Conservation (phyloP, 176 grass and related monocot species). For the Phragmites australis region DNA sequence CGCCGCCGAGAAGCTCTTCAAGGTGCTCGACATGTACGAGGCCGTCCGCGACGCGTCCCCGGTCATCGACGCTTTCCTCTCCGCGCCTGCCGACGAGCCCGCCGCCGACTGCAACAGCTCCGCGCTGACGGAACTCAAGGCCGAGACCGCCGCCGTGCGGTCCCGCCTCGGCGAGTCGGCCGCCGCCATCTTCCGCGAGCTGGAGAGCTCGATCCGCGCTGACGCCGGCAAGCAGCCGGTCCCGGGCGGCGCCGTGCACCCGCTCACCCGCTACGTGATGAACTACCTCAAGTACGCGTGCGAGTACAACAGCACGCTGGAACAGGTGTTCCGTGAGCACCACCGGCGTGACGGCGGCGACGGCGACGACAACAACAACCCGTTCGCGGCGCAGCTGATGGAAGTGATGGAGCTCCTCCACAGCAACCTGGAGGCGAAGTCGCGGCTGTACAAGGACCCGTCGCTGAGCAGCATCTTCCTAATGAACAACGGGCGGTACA, state of each 20-base stretch:
- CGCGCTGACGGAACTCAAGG: slow-evolving; percentile 50
- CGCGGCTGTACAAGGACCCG: slow-evolving; percentile 77
- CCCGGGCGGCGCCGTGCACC: slow-evolving; percentile 82
- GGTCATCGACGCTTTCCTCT: slow-evolving; percentile 57
- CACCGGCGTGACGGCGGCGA: not conserved
- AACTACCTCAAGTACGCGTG: slow-evolving; percentile 93
- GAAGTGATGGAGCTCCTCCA: slow-evolving; percentile 83
- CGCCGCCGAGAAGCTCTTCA: slow-evolving; percentile 81
- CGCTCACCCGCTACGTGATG: slow-evolving; percentile 94
- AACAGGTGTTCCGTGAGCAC: slow-evolving; percentile 86
- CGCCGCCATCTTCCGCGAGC: slow-evolving; percentile 74
- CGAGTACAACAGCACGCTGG: slow-evolving; percentile 81
- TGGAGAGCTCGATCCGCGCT: slow-evolving; percentile 83
- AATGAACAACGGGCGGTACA: slow-evolving; percentile 98
- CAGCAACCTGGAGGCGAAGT: slow-evolving; percentile 66
- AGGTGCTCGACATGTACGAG: slow-evolving; percentile 93
- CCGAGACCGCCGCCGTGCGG: slow-evolving; percentile 46
- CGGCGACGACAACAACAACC: slow-evolving; percentile 22
- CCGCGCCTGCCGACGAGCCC: not conserved
- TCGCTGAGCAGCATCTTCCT: slow-evolving; percentile 76
- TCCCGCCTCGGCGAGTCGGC: slow-evolving; percentile 61
- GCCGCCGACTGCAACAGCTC: not conserved
- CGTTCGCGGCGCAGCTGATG: slow-evolving; percentile 69
- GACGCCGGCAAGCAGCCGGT: slow-evolving; percentile 64
- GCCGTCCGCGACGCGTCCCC: slow-evolving; percentile 57